These are phyloP conservation scores for Aspergillus vadensis DNA, from an alignment of 2,329 filamentous ascomycete genomes.

Conservation along the genomic window DNA sequence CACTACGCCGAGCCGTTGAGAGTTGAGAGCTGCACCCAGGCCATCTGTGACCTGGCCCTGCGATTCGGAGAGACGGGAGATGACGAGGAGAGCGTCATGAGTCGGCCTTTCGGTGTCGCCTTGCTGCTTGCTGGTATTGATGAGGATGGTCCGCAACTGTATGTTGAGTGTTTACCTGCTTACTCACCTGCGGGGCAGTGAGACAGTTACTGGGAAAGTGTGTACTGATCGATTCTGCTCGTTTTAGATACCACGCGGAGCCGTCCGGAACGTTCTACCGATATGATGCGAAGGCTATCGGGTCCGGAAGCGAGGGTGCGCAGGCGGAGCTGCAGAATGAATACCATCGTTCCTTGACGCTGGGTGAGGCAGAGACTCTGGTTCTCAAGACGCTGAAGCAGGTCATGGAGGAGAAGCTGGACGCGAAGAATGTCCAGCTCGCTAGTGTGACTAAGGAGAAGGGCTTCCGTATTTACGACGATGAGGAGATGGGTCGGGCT, in stretches of 20 bases:
- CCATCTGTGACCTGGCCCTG: slow-evolving; percentile 95
- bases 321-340: slow-evolving; percentile 98
- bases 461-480: slow-evolving; percentile 97
- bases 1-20: slow-evolving; percentile 95
- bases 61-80: slow-evolving; percentile 97
- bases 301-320: slow-evolving; percentile 93
- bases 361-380: slow-evolving; percentile 88
- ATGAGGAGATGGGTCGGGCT: slow-evolving; percentile 93
- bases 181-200: background rate
- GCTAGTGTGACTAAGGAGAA: slow-evolving; percentile 97
- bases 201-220: background rate
- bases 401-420: slow-evolving; percentile 99
- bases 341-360: slow-evolving; percentile 96
- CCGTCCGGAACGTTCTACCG: slow-evolving; percentile 98
- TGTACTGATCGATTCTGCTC: background rate
- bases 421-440: slow-evolving; percentile 97
- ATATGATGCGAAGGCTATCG: slow-evolving; percentile 98
- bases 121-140: slow-evolving; percentile 95
- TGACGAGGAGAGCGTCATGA: slow-evolving; percentile 98
- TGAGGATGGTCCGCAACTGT: slow-evolving; percentile 92
- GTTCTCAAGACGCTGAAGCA: slow-evolving; percentile 98
- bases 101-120: slow-evolving; percentile 92
- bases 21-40: slow-evolving; percentile 97
- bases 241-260: slow-evolving; percentile 82
- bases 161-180: slow-evolving; percentile 35